Base-by-base conservation (phyloP, 192 early-diverging fungal species). In the Coemansia sp. region DNA sequence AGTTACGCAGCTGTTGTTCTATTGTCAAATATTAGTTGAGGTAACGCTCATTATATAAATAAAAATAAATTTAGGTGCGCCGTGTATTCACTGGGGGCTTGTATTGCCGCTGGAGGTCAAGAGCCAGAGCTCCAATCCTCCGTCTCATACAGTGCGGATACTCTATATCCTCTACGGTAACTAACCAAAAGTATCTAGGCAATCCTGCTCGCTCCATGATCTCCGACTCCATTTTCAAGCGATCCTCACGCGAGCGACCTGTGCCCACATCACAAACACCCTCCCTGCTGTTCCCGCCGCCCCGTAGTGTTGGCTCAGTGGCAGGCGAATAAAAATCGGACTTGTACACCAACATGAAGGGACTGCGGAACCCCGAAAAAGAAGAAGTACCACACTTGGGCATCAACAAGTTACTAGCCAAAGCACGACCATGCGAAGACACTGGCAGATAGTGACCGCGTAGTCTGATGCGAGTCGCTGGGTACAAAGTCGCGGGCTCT, bases 101-200 rank as follows among this genome's bases (percentile, higher is more conserved):
- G 46, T 80, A 73, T 43, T 80, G 71, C 43, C 73, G 68, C 62
- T 68, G 71, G 16, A 85, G 67, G 2, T 80, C 82, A 15, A 80
- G 60, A 0, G 77, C 73, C 57, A 85, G 69, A 22, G 68, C 29
- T 7, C 82, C 72, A 60, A 85, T 85, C 49, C 82, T 59, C 61
- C 70, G 68, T 9, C 75, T 68, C 82, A 80, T 85, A 63, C 72
- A 69, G 22, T 80, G 78, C 36, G 82, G 82, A 46, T 85, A 85
- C 75, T 85, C 82, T 40, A 80, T 85, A 59, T 85, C 82, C 67
- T 85, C 82, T 2, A 80, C 82, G 9, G 82, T 85, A 12, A 80
- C 82, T 42, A 74, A 67, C 82, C 82, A 85, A 75, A 85, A 85
- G 72, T 77, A 65, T 13, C 78, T 62, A 3, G 82, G 78, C 34